Conservation (phyloP, 1,139 yeast species). For the Hemisphaericaspora xylofermentans region DNA sequence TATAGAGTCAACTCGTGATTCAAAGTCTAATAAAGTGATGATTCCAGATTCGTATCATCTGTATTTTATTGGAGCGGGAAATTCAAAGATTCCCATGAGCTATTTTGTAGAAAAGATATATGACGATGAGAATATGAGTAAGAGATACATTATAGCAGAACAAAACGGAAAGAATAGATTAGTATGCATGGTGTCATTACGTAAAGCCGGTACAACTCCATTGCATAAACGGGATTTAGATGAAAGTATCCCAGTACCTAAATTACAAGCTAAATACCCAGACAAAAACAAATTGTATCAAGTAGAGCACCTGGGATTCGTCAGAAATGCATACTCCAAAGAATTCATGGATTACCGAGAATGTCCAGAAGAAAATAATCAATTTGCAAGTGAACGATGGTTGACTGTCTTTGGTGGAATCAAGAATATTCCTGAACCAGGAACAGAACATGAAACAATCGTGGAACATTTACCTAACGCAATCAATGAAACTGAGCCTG, state of each 20-base stretch:
- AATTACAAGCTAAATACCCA: slow-evolving; percentile 25
- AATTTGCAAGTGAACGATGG: slow-evolving; percentile 41
- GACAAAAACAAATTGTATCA: slow-evolving; percentile 30
- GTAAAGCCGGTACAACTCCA: slow-evolving; percentile 18
- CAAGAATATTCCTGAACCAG: slow-evolving; percentile 21
- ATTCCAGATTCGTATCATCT: slow-evolving; percentile 42
- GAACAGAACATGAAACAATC: slow-evolving; percentile 12
- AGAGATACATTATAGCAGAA: slow-evolving; percentile 26
- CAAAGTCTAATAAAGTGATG: slow-evolving; percentile 18
- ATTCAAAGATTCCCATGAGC: slow-evolving; percentile 46
- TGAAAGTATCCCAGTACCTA: slow-evolving; percentile 20
- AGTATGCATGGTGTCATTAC: slow-evolving; percentile 33
- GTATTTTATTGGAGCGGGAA: slow-evolving; percentile 50
- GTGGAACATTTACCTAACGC: slow-evolving; percentile 14
- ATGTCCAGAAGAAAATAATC: slow-evolving; percentile 36
- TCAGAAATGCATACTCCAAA: slow-evolving; percentile 40
- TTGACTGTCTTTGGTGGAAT: slow-evolving; percentile 42
- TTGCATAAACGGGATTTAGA: slow-evolving; percentile 10
- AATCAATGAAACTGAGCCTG: slow-evolving; percentile 10
- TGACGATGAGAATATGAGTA: slow-evolving; percentile 28
- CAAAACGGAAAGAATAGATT: slow-evolving; percentile 32
- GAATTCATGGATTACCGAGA: slow-evolving; percentile 34
- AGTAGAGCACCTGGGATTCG: slow-evolving; percentile 39
- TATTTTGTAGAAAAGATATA: slow-evolving; percentile 58
- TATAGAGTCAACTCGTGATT: slow-evolving; percentile 35